Percentiles rank a stretch among this genome's conserved stretches.
Conservation (phyloP, 75 land plant species). For the Larix kaempferi region DNA sequence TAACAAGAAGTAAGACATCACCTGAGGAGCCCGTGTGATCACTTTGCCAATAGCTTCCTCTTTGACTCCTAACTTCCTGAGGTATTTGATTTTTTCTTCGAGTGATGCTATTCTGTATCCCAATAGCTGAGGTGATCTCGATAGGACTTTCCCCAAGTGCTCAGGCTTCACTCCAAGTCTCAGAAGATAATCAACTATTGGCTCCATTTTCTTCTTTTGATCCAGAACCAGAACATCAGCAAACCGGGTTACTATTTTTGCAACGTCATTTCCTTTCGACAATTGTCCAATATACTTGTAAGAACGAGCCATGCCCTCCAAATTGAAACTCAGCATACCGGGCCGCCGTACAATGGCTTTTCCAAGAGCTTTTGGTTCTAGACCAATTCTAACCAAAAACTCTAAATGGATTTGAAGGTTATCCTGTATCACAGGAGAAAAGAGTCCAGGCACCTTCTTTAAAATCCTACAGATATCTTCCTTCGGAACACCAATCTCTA, state of each 20-base stretch:
- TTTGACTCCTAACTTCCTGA: too few relatives aligned
- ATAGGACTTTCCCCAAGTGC: too few relatives aligned
- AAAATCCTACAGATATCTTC: constrained; percentile 21
- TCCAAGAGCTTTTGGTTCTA: constrained; percentile 21
- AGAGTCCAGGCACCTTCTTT: constrained; percentile 23
- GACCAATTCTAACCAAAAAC: constrained; percentile 22
- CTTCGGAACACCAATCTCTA: constrained; percentile 18
- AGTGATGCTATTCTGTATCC: too few relatives aligned
- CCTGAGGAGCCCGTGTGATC: too few relatives aligned
- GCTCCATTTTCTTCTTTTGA: constrained; percentile 24
- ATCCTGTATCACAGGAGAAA: constrained; percentile 20
- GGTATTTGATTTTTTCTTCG: too few relatives aligned
- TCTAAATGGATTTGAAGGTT: constrained; percentile 21
- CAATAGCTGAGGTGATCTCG: too few relatives aligned
- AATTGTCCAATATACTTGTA: constrained; percentile 15
- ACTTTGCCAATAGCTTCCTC: too few relatives aligned
- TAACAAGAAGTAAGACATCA: too few relatives aligned
- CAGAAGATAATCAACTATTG: constrained; percentile 21
- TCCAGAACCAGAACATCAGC: constrained; percentile 32
- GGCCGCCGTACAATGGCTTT: constrained; percentile 31
- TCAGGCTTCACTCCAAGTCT: too few relatives aligned
- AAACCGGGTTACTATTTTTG: constrained; percentile 23
- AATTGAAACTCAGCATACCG: constrained; percentile 13
- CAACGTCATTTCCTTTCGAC: constrained; percentile 10
- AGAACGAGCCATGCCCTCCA: constrained; percentile 20